Base-by-base conservation (phyloP, 306 rosid genomes). In the Abrus pulchellus region DNA sequence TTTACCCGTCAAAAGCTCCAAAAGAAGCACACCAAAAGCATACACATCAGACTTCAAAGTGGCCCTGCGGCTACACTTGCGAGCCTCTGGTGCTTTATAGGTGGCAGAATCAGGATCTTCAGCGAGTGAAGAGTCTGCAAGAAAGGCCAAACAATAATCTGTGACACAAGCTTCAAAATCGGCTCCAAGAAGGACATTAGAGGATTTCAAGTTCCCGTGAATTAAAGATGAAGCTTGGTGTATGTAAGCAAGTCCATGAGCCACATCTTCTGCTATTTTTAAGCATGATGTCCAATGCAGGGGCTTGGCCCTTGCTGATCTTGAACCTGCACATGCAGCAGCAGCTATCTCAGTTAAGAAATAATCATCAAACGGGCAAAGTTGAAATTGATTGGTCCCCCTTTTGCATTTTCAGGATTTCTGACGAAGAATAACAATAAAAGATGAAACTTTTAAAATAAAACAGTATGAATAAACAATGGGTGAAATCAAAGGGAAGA, bases 221-320 rank as follows among this genome's bases (percentile, higher is more conserved):
- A 89, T 84, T 62, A 94, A 55, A 43, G 81, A 86, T 0, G 97
- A 90, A 20, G 78, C 87, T 84, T 89, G 97, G 62, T 94, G 97
- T 54, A 94, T 89, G 67, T 91, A 94, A 30, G 95, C 91, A 73
- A 94, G 90, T 80, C 99, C 99, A 53, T 89, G 97, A 7, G 97
- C 97, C 33, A 93, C 90, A 81, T 94, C 99, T 84, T 94, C 99
- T 0, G 99, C 97, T 81, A 94, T 92, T 89, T 94, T 94, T 74
- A 94, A 83, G 84, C 99, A 92, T 79, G 99, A 94, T 28, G 99
- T 94, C 99, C 99, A 94, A 82, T 94, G 99, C 13, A 94, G 87
- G 47, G 99, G 97, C 89, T 93, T 94, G 0, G 99, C 94, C 82
- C 97, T 86, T 0, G 92, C 74, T 54, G 97, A 89, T 83, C 88